Evolutionary conservation across 2,329 filamentous ascomycete species (phyloP), one percentile per base, ranked within the genome.

Genomic region (Stemphylium vesicarium): DNA sequence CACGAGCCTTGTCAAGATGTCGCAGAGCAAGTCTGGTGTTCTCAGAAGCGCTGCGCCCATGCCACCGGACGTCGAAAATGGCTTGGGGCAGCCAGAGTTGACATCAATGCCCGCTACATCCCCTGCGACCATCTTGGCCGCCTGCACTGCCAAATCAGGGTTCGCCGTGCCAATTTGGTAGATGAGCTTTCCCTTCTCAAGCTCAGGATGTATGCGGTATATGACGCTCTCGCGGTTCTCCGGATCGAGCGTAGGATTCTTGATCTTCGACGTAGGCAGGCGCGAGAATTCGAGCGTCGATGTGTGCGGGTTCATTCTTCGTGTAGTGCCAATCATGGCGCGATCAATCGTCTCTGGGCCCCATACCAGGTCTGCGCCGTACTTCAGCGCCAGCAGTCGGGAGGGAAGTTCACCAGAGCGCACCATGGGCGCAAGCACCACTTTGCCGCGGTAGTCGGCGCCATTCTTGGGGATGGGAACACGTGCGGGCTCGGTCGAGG

Each of bases 351-450:
- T 98, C 77, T 99, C 95, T 26, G 95, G 95, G 11, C 95, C 94
- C 94, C 95, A 99, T 63, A 99, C 95, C 13, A 99, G 82, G 77
- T 99, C 95, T 47, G 95, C 95, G 63, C 95, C 95, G 75, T 99
- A 98, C 71, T 96, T 90, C 58, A 99, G 85, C 29, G 95, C 91
- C 38, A 96, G 79, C 22, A 99, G 84, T 54, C 95, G 88, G 35
- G 91, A 95, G 3, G 95, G 94, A 57, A 97, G 81, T 80, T 99
- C 95, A 72, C 95, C 95, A n/a, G 92, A 96, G 65, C 95, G 89
- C 53, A 97, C 94, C 95, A 99, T 99, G 36, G 95, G 95, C 58
- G 95, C 95, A 60, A 99, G 88, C 39, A 98, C 95, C 62, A 98
- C 79, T 77, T 96, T 97, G 77, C 90, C 90, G 66, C 94, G 86